Evolutionary conservation across 345 rosid species (phyloP), one percentile per base, ranked within the genome.

Genomic region (Sonneratia caseolaris): DNA sequence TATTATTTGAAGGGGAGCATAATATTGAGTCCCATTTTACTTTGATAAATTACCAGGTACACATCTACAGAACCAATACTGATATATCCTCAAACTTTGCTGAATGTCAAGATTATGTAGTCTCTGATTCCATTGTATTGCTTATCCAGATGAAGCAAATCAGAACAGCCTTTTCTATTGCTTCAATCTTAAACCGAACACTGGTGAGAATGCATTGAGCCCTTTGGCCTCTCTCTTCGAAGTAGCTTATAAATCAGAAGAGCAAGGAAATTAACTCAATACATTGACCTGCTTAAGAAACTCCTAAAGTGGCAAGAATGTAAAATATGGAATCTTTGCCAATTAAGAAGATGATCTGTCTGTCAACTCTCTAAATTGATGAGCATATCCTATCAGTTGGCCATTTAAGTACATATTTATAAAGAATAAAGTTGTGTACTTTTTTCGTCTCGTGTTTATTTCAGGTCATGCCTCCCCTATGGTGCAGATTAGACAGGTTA

Each of bases 401-500:
- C 64, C 64, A 21, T 6, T 22, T n/a, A 4, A 1, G 5, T 32
- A 62, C 22, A 22, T 57, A 1, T 18, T 13, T 62, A 1, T 62
- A 37, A 14, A 62, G 38, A 62, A 35, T 27, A 35, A 13, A 32
- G 5, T 62, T 10, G 27, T 8, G 49, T 48, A 40, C 42, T 59
- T 70, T 70, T 9, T 68, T 71, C 71, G 42, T 53, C 72, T 15
- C 73, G 27, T 69, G 3, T 73, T 66, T 65, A 38, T 79, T 76
- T 80, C 82, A 95, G 99, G 90, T 95, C 70, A 86, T 95, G 94
- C 99, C 99, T 74, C 98, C 97, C 14, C 68, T 95, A 69, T 95
- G 99, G 99, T 95, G 99, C 85, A 90, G 98, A 85, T 76, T 95
- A 86, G 99, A 95, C 79, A 88, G 98, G 80, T 81, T 95, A 66